phyloP scores from a whole-genome alignment of 2,329 filamentous ascomycete species.

The Fusarium sp. region DNA sequence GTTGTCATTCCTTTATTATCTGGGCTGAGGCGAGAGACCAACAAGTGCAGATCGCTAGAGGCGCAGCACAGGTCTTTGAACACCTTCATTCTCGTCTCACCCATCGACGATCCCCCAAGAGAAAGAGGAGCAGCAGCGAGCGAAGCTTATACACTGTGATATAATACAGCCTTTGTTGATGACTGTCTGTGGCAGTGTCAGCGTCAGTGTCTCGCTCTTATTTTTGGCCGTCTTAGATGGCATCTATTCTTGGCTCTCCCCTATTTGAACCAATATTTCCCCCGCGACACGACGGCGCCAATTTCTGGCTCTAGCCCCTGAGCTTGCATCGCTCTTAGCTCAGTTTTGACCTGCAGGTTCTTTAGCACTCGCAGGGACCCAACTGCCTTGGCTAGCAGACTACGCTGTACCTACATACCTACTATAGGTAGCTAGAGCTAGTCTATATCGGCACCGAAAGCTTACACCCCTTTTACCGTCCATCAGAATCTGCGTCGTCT shows the following conservation, averaged over 20 bases:
- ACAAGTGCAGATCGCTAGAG: background rate
- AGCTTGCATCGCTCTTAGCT: constrained; percentile 23
- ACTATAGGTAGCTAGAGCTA: too few relatives aligned
- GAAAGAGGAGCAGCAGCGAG: background rate
- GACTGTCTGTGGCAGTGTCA: constrained; percentile 30
- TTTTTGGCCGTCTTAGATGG: background rate
- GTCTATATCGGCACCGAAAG: background rate
- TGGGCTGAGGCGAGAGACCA: background rate
- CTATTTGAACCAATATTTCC: constrained; percentile 25
- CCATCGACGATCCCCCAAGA: constrained; percentile 1
- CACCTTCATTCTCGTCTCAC: constrained; percentile 13
- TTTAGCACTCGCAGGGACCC: constrained; percentile 6
- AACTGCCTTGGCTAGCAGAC: too few relatives aligned
- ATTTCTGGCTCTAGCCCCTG: constrained; percentile 29
- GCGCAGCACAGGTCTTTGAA: constrained; percentile 17
- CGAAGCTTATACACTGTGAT: background rate
- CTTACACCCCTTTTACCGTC: constrained; percentile 14
- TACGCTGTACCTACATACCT: too few relatives aligned
- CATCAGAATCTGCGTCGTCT: constrained; percentile 5
- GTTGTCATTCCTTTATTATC: constrained; percentile 1
- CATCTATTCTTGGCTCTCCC: constrained; percentile 19
- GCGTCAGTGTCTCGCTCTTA: background rate
- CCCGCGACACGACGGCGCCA: constrained; percentile 30
- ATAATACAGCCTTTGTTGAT: constrained; percentile 10
- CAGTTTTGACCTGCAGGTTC: constrained; percentile 1